A percentile compares a stretch with the other conserved stretches of the same genome.
These are phyloP conservation scores for Alternaria sp. DNA, from an alignment of 2,329 filamentous ascomycete genomes.

Conservation along the genomic window DNA sequence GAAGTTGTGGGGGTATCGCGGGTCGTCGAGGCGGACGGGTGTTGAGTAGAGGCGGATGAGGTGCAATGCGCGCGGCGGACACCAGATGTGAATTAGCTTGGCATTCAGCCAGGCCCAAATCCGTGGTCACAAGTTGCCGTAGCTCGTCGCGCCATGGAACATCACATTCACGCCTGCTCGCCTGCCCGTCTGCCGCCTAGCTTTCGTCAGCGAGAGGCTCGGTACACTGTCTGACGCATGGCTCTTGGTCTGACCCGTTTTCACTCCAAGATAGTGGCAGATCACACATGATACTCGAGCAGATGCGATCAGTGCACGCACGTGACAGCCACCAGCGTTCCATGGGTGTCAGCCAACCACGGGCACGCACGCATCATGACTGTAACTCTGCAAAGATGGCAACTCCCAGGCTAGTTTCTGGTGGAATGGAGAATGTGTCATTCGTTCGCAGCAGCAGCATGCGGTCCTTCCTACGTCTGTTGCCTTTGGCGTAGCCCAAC, in stretches of 20 bases:
- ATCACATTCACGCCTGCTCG: constrained; percentile 30
- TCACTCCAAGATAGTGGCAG: constrained; percentile 4
- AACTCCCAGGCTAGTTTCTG: background rate
- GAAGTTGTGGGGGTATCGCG: constrained; percentile 37
- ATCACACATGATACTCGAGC: constrained; percentile 1
- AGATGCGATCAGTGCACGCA: constrained; percentile 7
- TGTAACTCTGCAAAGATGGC: background rate
- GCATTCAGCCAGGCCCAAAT: constrained; percentile 27
- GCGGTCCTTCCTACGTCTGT: constrained; percentile 22
- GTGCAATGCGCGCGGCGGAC: constrained; percentile 29
- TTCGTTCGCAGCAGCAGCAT: constrained; percentile 23
- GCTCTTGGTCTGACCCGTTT: constrained; percentile 7
- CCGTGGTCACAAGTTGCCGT: constrained; percentile 36
- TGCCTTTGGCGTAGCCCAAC: constrained; percentile 28
- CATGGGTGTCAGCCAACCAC: constrained; percentile 6
- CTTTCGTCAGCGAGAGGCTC: constrained; percentile 14
- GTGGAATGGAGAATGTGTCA: constrained; percentile 41
- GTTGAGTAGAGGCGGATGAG: constrained; percentile 29
- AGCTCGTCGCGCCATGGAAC: constrained; percentile 29
- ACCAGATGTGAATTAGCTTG: constrained; percentile 34
- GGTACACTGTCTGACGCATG: constrained; percentile 25
- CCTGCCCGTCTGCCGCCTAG: constrained; percentile 27
- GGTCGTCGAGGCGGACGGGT: constrained; percentile 38
- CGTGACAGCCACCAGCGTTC: constrained; percentile 18
- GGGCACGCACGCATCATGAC: constrained; percentile 7